These are phyloP conservation scores for Myxozyma vanderwaltii DNA, from an alignment of 805 yeast genomes.

Conservation along the genomic window DNA sequence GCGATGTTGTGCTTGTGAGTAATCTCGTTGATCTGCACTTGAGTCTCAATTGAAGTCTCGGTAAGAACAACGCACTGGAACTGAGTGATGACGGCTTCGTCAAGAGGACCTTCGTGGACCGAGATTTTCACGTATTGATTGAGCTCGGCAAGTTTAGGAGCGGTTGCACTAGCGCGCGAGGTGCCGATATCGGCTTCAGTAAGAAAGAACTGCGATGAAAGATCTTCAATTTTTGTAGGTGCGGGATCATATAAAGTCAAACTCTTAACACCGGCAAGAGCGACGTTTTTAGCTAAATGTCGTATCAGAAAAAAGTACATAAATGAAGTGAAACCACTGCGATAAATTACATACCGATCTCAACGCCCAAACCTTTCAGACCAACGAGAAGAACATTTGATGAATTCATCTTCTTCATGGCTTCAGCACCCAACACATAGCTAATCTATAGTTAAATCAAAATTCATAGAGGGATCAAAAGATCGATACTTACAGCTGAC, in stretches of 20 bases:
- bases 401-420: slow-evolving; percentile 94
- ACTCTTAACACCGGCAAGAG: slow-evolving; percentile 95
- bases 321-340: too few relatives aligned
- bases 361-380: slow-evolving; percentile 88
- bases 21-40: slow-evolving; percentile 69
- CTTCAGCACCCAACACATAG: slow-evolving; percentile 94
- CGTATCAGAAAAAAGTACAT: not conserved
- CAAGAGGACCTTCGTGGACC: slow-evolving; percentile 57
- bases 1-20: slow-evolving; percentile 75
- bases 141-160: slow-evolving; percentile 71
- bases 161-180: slow-evolving; percentile 73
- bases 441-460: not conserved
- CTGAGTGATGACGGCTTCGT: slow-evolving; percentile 54
- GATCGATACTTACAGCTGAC: slow-evolving; percentile 64
- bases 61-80: slow-evolving; percentile 87
- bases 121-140: slow-evolving; percentile 88
- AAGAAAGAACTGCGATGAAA: slow-evolving; percentile 84
- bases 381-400: slow-evolving; percentile 93
- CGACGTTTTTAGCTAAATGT: slow-evolving; percentile 73
- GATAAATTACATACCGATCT: slow-evolving; percentile 70
- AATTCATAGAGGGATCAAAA: not conserved
- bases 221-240: slow-evolving; percentile 65
- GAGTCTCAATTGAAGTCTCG: slow-evolving; percentile 69
- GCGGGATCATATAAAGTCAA: slow-evolving; percentile 81
- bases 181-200: slow-evolving; percentile 71